Percentiles rank a stretch among this genome's conserved stretches.
Evolutionary conservation across 768 basidiomycete species (phyloP).

Genomic region (Auriscalpium microsporum): DNA sequence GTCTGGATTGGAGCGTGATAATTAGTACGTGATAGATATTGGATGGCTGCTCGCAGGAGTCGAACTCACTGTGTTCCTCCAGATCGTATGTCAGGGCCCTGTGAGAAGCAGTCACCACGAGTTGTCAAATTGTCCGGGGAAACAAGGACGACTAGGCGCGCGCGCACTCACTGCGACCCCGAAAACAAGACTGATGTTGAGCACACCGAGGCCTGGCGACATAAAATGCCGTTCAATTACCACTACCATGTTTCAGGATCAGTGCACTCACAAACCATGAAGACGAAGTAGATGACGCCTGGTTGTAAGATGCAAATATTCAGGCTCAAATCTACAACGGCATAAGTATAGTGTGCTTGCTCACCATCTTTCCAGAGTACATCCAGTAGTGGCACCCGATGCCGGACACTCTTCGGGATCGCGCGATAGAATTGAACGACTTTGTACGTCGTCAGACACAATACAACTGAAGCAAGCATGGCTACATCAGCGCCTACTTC

Average conservation of each 20-base stretch:
- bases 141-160: neutral
- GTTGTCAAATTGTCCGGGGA: neutral
- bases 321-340: neutral
- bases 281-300: conserved; percentile 13
- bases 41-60: neutral
- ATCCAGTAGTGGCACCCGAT: neutral
- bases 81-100: conserved; percentile 2
- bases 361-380: conserved; percentile 10
- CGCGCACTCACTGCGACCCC: conserved; percentile 1
- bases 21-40: neutral
- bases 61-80: conserved; percentile 2
- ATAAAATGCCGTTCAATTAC: neutral
- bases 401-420: neutral
- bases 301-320: neutral
- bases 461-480: neutral
- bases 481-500: neutral
- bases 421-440: neutral
- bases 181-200: conserved; percentile 5
- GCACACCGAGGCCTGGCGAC: conserved; percentile 2
- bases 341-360: neutral
- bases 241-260: neutral
- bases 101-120: neutral
- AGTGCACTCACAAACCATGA: conserved; percentile 7
- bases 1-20: neutral
- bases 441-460: conserved; percentile 8